phyloP scores from a whole-genome alignment of 1,284 basidiomycete genomes.

The Malassezia caprae region DNA sequence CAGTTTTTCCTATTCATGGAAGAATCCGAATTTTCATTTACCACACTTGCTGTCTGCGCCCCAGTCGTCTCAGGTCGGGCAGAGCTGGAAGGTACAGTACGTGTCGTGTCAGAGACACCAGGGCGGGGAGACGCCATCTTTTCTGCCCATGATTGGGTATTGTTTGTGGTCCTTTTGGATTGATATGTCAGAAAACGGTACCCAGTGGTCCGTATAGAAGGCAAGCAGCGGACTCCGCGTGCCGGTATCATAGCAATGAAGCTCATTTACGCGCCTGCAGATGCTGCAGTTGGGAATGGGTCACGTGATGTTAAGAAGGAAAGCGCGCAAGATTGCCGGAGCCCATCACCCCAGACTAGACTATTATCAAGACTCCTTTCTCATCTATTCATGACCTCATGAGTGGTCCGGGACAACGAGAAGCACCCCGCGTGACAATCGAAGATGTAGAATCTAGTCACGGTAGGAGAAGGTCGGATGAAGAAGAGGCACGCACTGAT shows the following conservation, averaged over 20 bases:
- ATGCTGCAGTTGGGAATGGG: not conserved
- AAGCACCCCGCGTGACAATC: not conserved
- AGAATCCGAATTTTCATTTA: not conserved
- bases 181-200: not conserved
- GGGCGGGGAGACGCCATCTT: not conserved
- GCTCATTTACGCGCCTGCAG: not conserved
- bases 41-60: too few relatives aligned
- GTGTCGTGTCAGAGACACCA: not conserved
- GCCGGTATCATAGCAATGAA: not conserved
- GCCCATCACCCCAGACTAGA: too few relatives aligned
- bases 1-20: conserved; percentile 54
- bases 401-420: not conserved
- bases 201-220: not conserved
- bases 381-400: not conserved
- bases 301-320: not conserved
- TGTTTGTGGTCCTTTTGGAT: not conserved
- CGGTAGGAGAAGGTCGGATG: not conserved
- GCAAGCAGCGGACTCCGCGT: not conserved
- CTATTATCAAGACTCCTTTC: not conserved
- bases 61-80: not conserved
- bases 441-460: not conserved
- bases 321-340: too few relatives aligned
- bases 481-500: conserved; percentile 1
- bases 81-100: not conserved
- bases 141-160: not conserved